Percentiles rank a stretch among this genome's conserved stretches.
Evolutionary conservation across 2,329 filamentous ascomycete genomes (phyloP).

Genomic region (Fusarium mundagurra): DNA sequence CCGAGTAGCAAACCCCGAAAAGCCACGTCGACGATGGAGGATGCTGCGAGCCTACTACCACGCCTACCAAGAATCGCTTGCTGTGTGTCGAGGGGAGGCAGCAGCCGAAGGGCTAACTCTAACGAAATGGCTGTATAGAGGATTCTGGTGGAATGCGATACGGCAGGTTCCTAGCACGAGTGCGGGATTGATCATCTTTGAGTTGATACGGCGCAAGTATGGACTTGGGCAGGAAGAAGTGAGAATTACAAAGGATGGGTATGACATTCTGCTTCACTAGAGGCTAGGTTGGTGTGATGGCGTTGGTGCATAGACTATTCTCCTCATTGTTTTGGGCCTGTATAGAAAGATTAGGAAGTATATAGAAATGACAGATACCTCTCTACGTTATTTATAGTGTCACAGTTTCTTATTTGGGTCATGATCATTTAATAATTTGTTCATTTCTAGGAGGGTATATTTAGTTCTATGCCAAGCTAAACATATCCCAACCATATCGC

Average conservation of each 20-base stretch:
- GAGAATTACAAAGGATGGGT: constrained; percentile 73
- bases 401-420: neutral
- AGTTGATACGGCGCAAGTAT: constrained; percentile 78
- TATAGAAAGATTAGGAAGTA: neutral
- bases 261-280: constrained; percentile 71
- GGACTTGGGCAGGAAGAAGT: constrained; percentile 70
- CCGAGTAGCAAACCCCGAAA: constrained; percentile 44
- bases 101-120: constrained; percentile 64
- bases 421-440: neutral
- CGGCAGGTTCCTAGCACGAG: constrained; percentile 81
- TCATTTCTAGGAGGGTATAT: neutral
- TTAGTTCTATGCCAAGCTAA: no score
- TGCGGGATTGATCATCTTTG: constrained; percentile 81
- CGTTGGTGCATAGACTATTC: constrained; percentile 28
- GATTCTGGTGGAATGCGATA: constrained; percentile 77
- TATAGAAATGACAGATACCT: constrained; percentile 10
- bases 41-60: constrained; percentile 74
- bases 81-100: constrained; percentile 68
- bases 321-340: constrained; percentile 20
- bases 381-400: neutral
- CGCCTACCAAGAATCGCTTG: constrained; percentile 75
- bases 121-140: constrained; percentile 73
- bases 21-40: constrained; percentile 54
- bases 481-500: neutral
- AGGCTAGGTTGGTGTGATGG: constrained; percentile 1